Evolutionary conservation across 2,329 filamentous ascomycete genomes (phyloP), one percentile per base, ranked within the genome.

Genomic region (Arthrobotrys megalospora): DNA sequence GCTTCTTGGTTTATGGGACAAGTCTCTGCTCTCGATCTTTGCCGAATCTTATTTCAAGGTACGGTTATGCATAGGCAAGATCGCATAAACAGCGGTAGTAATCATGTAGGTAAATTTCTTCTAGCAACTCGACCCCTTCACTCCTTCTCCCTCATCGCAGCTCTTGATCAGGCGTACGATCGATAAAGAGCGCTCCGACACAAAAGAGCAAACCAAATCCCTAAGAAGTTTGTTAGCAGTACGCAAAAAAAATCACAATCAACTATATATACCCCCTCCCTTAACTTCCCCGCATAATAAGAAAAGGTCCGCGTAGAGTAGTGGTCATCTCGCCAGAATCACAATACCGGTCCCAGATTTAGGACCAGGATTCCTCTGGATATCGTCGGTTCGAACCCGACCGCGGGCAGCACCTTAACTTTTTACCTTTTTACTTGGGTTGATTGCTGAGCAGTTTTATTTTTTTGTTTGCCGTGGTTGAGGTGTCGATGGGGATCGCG

Each of bases 271-370:
- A 43, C 55, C 55, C 3, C 16, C 21, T 16, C 1, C 1, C 36
- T 14, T n/a, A 11, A 19, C 14, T 41, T n/a, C 24, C 16, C 8
- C 6, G n/a, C 36, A 8, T 58, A 32, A 48, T 14, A 65, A 14
- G 16, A 41, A 64, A 11, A 8, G 48, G 73, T 77, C 66, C 66
- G 73, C 45, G 73, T 77, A 70, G 73, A 77, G 73, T 77, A 77
- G 73, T 77, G 73, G 73, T 77, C 62, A 77, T 77, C 73, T 77
- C 73, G 73, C 73, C 73, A 77, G 73, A 77, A 71, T 71, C 73
- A 77, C 73, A 77, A 45, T 24, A 10, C 24, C 24, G 6, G 10
- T 16, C 6, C 6, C 6, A 14, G 47, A 19, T 11, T 47, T 11
- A n/a, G 45, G 16, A 62, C 7, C 16, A 2, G 43, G 58, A 19